Conservation (phyloP, 441 rosid genomes). For the Syzygium malaccense region DNA sequence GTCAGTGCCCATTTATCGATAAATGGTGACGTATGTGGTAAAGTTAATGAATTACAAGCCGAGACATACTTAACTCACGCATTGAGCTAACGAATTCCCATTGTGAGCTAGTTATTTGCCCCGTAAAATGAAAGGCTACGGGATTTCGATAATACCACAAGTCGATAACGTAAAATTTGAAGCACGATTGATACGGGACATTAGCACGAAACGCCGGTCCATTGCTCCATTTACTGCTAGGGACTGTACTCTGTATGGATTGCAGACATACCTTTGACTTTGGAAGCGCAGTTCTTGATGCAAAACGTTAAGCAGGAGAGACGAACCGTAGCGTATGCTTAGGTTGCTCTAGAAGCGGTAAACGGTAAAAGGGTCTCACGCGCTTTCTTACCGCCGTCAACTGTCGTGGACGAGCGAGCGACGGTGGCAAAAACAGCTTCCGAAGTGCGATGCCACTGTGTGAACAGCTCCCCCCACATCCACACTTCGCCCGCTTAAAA, state of each 20-base stretch:
- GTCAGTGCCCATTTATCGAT: not conserved
- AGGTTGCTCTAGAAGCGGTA: not conserved
- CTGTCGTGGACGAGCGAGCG: not conserved
- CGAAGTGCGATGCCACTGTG: not conserved
- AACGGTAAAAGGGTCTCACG: not conserved
- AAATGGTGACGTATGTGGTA: accelerated
- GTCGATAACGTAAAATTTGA: too few species aligned
- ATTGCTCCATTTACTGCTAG: not conserved
- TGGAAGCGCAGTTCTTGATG: not conserved
- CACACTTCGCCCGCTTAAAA: not conserved
- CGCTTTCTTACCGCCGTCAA: not conserved
- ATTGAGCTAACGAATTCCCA: not conserved
- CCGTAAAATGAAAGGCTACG: accelerated
- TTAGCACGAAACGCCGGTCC: too few species aligned
- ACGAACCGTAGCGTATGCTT: not conserved
- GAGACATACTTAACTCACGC: too few species aligned
- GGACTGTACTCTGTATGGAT: not conserved
- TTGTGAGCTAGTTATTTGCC: not conserved
- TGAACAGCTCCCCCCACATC: not conserved
- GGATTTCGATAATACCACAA: accelerated
- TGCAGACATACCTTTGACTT: not conserved
- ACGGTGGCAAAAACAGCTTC: not conserved
- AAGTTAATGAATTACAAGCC: not conserved
- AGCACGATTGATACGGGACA: too few species aligned
- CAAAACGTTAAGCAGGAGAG: not conserved